phyloP scores from a whole-genome alignment of 257 asterid species.

The Solanum etuberosum region DNA sequence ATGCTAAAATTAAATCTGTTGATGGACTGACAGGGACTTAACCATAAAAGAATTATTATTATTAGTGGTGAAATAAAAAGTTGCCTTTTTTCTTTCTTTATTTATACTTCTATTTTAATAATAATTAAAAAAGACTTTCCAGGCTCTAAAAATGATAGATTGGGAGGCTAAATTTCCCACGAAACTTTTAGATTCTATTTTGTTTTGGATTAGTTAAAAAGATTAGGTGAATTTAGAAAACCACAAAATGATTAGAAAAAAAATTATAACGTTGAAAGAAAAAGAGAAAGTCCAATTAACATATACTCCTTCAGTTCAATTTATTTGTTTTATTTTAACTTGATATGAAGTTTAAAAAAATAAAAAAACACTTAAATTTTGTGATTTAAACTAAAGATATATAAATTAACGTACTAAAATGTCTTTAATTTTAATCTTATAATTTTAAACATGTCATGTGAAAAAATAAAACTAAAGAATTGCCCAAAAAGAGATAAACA shows the following conservation, averaged over 20 bases:
- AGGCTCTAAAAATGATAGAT: not conserved
- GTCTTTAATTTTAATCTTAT: too few species aligned
- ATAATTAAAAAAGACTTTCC: not conserved
- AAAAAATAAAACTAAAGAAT: too few species aligned
- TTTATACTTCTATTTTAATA: not conserved
- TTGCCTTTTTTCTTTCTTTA: not conserved
- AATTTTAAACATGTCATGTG: too few species aligned
- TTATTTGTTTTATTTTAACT: too few species aligned
- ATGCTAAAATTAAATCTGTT: not conserved
- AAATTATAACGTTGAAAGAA: not conserved
- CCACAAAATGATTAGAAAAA: not conserved
- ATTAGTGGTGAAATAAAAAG: not conserved
- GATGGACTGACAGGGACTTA: not conserved
- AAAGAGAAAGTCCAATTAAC: not conserved
- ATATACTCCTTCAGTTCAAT: not conserved
- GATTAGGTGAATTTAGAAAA: not conserved
- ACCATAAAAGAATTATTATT: not conserved
- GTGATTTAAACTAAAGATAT: too few species aligned
- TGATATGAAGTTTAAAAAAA: too few species aligned
- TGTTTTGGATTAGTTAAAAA: not conserved
- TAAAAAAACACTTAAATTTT: too few species aligned
- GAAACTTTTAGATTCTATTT: not conserved
- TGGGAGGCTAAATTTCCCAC: not conserved
- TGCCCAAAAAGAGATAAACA: not conserved
- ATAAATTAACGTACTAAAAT: too few species aligned